These are phyloP conservation scores for Penicillium bovifimosum DNA, from an alignment of 495 filamentous ascomycete species.

Conservation along the genomic window DNA sequence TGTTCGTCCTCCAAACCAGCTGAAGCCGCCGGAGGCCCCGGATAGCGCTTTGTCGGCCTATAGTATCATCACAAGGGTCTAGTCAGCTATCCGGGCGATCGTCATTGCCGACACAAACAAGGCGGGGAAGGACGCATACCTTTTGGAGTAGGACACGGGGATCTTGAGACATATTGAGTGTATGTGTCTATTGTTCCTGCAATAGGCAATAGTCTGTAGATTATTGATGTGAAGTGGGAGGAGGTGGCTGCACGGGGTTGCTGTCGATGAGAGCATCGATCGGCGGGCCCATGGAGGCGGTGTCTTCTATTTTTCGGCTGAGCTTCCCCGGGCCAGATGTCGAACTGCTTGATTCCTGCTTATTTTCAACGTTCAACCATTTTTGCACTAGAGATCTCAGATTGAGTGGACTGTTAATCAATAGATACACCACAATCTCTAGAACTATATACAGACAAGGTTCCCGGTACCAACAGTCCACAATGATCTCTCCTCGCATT, in stretches of 20 bases:
- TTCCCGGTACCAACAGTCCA: not conserved
- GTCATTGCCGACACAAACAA: slow-evolving; percentile 20
- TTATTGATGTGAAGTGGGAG: slow-evolving; percentile 4
- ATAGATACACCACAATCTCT: not conserved
- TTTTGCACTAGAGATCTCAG: not conserved
- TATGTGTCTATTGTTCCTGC: slow-evolving; percentile 6
- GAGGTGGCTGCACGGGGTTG: slow-evolving; percentile 8
- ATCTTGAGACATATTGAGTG: slow-evolving; percentile 41
- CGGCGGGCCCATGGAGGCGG: slow-evolving; percentile 24
- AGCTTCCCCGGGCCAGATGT: not conserved
- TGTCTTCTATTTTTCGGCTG: slow-evolving; percentile 14
- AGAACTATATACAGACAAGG: not conserved
- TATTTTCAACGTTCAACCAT: not conserved
- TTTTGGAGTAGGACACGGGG: slow-evolving; percentile 55
- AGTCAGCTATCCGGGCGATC: slow-evolving; percentile 29
- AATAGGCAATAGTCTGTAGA: slow-evolving; percentile 1
- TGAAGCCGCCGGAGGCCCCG: slow-evolving; percentile 64
- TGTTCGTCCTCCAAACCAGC: slow-evolving; percentile 69
- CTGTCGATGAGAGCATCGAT: slow-evolving; percentile 24
- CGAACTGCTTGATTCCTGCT: not conserved
- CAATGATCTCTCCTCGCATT: slow-evolving; percentile 17
- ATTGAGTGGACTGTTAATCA: not conserved
- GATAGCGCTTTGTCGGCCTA: slow-evolving; percentile 76
- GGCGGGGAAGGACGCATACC: slow-evolving; percentile 31
- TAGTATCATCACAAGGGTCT: slow-evolving; percentile 6